phyloP scores from a whole-genome alignment of 2,329 filamentous ascomycete species.

The Huntiella omanensis region DNA sequence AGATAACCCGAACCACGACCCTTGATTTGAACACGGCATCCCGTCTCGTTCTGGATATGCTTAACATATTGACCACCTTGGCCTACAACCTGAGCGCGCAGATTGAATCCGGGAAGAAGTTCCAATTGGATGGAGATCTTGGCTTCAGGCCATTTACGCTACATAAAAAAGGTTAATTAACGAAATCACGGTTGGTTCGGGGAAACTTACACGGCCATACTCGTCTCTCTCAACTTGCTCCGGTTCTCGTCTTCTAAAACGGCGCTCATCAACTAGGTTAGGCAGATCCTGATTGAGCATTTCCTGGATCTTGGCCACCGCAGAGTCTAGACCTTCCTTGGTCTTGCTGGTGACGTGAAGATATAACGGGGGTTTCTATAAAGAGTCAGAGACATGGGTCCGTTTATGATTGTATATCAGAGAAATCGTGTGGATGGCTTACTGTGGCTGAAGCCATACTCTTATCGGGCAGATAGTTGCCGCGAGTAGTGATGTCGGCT shows the following conservation, averaged over 20 bases:
- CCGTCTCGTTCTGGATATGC: slow-evolving; percentile 89
- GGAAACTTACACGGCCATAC: slow-evolving; percentile 52
- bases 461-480: slow-evolving; percentile 94
- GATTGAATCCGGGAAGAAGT: slow-evolving; percentile 81
- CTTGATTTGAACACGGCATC: slow-evolving; percentile 95
- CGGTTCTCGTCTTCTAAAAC: slow-evolving; percentile 68
- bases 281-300: slow-evolving; percentile 92
- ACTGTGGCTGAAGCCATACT: slow-evolving; percentile 88
- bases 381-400: slow-evolving; percentile 10
- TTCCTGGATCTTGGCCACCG: slow-evolving; percentile 76
- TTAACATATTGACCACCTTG: slow-evolving; percentile 92
- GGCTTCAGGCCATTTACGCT: slow-evolving; percentile 99
- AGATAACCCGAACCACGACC: slow-evolving; percentile 88
- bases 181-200: slow-evolving; percentile 3
- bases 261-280: slow-evolving; percentile 82
- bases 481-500: slow-evolving; percentile 97
- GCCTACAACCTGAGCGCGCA: slow-evolving; percentile 89
- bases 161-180: slow-evolving; percentile 8
- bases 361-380: slow-evolving; percentile 77
- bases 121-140: slow-evolving; percentile 83
- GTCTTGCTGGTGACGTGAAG: slow-evolving; percentile 87
- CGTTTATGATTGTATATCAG: background rate
- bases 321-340: slow-evolving; percentile 79
- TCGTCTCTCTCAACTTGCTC: slow-evolving; percentile 78
- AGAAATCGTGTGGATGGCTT: slow-evolving; percentile 22